Evolutionary conservation across 352 stramenopile species (phyloP), one percentile per base, ranked within the genome.

Genomic region (Pythium oligandrum): DNA sequence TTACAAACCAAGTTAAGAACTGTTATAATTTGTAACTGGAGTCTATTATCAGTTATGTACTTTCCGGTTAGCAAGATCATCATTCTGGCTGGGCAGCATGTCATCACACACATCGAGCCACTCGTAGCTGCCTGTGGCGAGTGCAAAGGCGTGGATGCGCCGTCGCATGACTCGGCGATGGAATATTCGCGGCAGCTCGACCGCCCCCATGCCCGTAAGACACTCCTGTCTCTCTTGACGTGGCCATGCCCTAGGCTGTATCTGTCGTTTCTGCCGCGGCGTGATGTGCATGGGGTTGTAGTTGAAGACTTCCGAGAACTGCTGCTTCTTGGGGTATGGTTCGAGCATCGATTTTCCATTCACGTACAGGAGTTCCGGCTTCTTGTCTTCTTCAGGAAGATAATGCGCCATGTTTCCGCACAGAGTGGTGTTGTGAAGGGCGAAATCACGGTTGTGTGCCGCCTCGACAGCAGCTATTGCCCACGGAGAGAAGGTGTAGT

Each of bases 341-440:
- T 86, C 66, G 10, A 86, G 51, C 45, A 88, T 55, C 12, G 68
- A 68, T 17, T 76, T 78, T 26, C 75, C 77, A 46, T 83, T 83
- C 6, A 83, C 70, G 51, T 86, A 86, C 3, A 88, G 51, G 8
- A 86, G 64, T 44, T 78, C 69, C 2, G 71, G 52, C 1, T 57
- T 12, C 12, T 50, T 36, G 0, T 55, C 46, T 17, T 60, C 40
- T 12, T 67, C 44, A 4, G 78, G 73, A 32, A 85, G 44, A 40
- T 77, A 88, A 52, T 90, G 80, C 8, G 73, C 71, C 44, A 88
- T 73, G 57, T 68, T 87, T 8, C 80, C 81, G 33, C 81, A 92
- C 0, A 90, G 59, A 4, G 81, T 88, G 40, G 76, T 62, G 10
- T 64, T 65, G 46, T 91, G 78, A 1, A 66, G 56, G 26, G 65